Base-by-base conservation (phyloP, 2,329 filamentous ascomycete species). In the Podosphaera aphanis region DNA sequence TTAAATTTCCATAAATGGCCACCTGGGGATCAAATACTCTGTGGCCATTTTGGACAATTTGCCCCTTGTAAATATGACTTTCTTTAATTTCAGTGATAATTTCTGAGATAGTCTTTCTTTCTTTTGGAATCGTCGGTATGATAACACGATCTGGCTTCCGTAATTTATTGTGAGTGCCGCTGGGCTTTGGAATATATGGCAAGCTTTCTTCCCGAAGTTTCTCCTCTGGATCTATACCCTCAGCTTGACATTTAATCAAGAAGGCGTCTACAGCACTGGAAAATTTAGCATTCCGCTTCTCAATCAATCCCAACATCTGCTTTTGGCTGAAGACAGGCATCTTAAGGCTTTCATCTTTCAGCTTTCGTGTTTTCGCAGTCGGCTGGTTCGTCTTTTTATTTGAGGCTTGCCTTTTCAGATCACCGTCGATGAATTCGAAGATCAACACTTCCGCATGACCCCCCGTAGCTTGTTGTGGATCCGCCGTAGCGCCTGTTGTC, bases 251-350 rank as follows among this genome's bases (percentile, higher is more conserved):
- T 36, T 73, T 68, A 50, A 82, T 81, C 48, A 98, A 61, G 55
- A 92, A 95, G 0, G 60, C 62, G 59, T 82, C 80, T 48, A 93
- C 69, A 0, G 86, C 83, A 48, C 74, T 78, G 0, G 67, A 67
- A 56, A 95, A 95, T 57, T 86, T 90, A 45, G 66, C 65, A 56
- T 94, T 94, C 42, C 90, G 70, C 63, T 88, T 90, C 62, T 88
- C 84, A 53, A 98, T 94, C 52, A 94, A 61, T 45, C 69, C 72
- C 58, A 81, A 77, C 80, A 95, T 84, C 62, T 93, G 84, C 60
- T 86, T 86, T 61, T 93, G 86, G 51, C 83, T 84, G 63, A 77
- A 94, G 7, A 93, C 82, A 0, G 88, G 90, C 76, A 94, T 84
- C 61, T 82, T 92, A 52, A 95, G 59, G 49, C 83, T 75, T 56